phyloP scores from a whole-genome alignment of 768 basidiomycete species.

The Tubosaeta sp. region DNA sequence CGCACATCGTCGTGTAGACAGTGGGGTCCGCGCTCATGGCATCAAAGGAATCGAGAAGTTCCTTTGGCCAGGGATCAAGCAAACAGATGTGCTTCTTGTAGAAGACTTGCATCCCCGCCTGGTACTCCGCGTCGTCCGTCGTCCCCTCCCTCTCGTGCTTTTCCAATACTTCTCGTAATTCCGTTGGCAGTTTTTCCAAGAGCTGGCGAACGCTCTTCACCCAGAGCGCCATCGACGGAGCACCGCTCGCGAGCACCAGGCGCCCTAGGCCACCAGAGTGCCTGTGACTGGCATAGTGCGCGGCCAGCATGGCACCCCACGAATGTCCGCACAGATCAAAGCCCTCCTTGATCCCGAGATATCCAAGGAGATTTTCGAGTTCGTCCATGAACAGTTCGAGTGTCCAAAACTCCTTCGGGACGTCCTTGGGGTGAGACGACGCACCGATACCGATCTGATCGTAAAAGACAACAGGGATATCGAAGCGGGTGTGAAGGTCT shows the following conservation, averaged over 20 bases:
- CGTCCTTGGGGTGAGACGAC: constrained; percentile 39
- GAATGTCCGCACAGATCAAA: constrained; percentile 53
- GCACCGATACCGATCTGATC: constrained; percentile 46
- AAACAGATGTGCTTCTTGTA: constrained; percentile 34
- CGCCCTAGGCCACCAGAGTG: constrained; percentile 37
- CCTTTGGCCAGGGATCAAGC: constrained; percentile 32
- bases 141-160: constrained; percentile 34
- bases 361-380: constrained; percentile 43
- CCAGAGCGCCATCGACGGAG: constrained; percentile 30
- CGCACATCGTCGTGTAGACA: constrained; percentile 34
- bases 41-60: constrained; percentile 25
- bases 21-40: constrained; percentile 28
- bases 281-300: constrained; percentile 35
- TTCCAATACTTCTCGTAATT: constrained; percentile 25
- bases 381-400: constrained; percentile 50
- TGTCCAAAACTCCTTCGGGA: constrained; percentile 36
- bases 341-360: constrained; percentile 37
- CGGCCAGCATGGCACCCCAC: constrained; percentile 54
- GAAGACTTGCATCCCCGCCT: constrained; percentile 26
- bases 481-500: constrained; percentile 28
- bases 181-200: constrained; percentile 26
- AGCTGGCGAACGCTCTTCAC: constrained; percentile 22
- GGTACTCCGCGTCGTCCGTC: constrained; percentile 30
- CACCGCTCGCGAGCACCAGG: constrained; percentile 32
- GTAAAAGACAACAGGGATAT: constrained; percentile 45